phyloP scores from a whole-genome alignment of 2,329 filamentous ascomycete genomes.

The Fusarium sulawesiense region DNA sequence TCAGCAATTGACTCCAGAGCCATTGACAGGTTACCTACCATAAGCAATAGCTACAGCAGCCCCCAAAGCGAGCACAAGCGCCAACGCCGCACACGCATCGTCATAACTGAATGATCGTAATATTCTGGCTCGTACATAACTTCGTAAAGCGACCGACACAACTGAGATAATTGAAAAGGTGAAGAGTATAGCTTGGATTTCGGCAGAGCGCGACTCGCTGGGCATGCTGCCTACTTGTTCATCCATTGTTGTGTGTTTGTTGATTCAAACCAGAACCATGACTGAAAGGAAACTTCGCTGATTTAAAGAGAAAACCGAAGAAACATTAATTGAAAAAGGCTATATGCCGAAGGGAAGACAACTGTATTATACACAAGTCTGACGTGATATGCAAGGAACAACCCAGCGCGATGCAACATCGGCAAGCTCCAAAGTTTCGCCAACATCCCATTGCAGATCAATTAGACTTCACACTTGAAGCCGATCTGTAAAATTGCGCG shows the following conservation, averaged over 20 bases:
- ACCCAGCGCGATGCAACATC: not conserved
- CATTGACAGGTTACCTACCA: not conserved
- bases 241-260: not conserved
- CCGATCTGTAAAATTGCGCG: not conserved
- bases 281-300: not conserved
- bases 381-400: not conserved
- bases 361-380: too few species aligned
- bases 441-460: not conserved
- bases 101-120: slow-evolving; percentile 20
- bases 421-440: not conserved
- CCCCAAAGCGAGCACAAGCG: slow-evolving; percentile 9
- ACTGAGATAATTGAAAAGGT: slow-evolving; percentile 19
- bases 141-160: not conserved
- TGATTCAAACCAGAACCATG: slow-evolving; percentile 1
- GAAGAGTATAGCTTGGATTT: slow-evolving; percentile 9
- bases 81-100: slow-evolving; percentile 17
- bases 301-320: too few species aligned
- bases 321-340: too few species aligned
- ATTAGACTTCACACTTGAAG: not conserved
- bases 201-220: slow-evolving; percentile 8
- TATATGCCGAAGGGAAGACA: too few species aligned
- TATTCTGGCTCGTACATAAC: slow-evolving; percentile 6
- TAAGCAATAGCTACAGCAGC: slow-evolving; percentile 15
- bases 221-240: not conserved
- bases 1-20: not conserved